Evolutionary conservation across 75 land plant genomes (phyloP), one percentile per base, ranked within the genome.

Genomic region (Pseudotsuga menziesii): DNA sequence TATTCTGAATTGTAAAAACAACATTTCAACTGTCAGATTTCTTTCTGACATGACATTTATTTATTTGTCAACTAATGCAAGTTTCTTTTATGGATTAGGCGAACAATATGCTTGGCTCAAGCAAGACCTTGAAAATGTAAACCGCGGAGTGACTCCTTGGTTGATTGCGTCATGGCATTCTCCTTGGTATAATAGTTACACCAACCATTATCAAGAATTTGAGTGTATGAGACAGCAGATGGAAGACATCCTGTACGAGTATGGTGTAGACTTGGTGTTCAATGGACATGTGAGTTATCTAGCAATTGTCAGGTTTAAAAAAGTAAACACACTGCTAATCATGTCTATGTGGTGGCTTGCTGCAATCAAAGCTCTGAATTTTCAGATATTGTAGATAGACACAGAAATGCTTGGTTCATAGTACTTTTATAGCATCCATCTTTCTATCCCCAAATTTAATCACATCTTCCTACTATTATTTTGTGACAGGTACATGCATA

Each of bases 121-220:
- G 59, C 29, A 72, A 41, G 85, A 85, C 56, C 77, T 85, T 27
- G 79, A 69, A 52, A 79, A 70, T 57, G 85, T 85, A 41, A 67
- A 85, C 56, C 63, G 87, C 3, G 56, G 62, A 58, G 73, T 79
- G 76, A 85, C 87, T 9, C 87, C 87, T 19, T 85, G 87, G 87
- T 27, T 85, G 27, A 64, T 85, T 29, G 87, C 79, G 19, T 52
- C 78, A 39, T 79, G 74, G 56, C 87, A 85, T 61, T 63, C 84
- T 19, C 87, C 87, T 13, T 85, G 87, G 87, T 85, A 85, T 54
- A 82, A 82, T 69, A 85, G 87, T 58, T 82, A 85, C 61, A 72
- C 32, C 15, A 66, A 81, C 16, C 87, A 85, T 63, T 85, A 85
- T 70, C 77, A 81, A 44, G 87, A 85, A 75, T 74, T 74, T 15